Conservation (phyloP, 2,329 filamentous ascomycete genomes). For the Chaetomium olivaceum region DNA sequence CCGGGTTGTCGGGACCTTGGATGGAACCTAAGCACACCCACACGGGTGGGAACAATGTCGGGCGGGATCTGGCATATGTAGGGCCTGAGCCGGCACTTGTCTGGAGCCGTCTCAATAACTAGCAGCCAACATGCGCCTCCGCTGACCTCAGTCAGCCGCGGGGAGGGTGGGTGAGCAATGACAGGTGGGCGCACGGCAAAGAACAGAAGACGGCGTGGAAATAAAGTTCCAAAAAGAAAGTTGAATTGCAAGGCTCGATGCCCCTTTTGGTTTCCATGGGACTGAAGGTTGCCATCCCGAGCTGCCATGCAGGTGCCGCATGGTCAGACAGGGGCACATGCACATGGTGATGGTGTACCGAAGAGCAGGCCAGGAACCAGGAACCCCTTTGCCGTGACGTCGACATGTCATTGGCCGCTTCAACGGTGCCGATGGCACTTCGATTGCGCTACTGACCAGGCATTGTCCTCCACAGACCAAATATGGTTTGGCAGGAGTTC, state of each 20-base stretch:
- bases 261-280: slow-evolving; percentile 12
- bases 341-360: slow-evolving; percentile 1
- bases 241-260: slow-evolving; percentile 1
- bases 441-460: background rate
- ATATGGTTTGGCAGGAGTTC: background rate
- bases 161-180: background rate
- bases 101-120: background rate
- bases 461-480: background rate
- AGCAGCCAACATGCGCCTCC: background rate
- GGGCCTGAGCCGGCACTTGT: slow-evolving; percentile 7
- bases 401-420: background rate
- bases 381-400: background rate
- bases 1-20: slow-evolving; percentile 4
- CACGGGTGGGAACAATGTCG: slow-evolving; percentile 16
- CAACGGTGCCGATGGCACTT: background rate
- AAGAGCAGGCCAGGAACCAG: background rate
- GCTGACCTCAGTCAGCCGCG: background rate
- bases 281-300: slow-evolving; percentile 11
- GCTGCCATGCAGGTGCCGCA: background rate
- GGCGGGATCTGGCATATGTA: slow-evolving; percentile 27
- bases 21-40: slow-evolving; percentile 20
- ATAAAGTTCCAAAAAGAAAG: slow-evolving; percentile 24
- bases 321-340: background rate
- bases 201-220: slow-evolving; percentile 6
- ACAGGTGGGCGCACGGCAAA: slow-evolving; percentile 12